phyloP scores from a whole-genome alignment of 1,284 basidiomycete genomes.

The Ceratobasidium sp. region DNA sequence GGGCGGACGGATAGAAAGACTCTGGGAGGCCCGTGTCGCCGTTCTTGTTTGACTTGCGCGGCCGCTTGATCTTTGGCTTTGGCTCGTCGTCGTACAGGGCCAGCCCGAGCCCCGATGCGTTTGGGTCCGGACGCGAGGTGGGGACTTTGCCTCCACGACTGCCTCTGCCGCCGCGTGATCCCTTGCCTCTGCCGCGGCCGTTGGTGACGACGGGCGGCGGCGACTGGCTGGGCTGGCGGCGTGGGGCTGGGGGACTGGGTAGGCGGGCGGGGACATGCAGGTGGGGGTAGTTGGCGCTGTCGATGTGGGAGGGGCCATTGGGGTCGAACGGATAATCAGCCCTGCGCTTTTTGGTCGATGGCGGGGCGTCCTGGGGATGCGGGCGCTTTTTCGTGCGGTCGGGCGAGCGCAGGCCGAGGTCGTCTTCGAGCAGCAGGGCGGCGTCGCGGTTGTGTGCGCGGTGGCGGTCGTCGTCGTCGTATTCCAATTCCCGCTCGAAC shows the following conservation, averaged over 20 bases:
- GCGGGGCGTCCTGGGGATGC: not conserved
- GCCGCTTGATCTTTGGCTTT: constrained; percentile 27
- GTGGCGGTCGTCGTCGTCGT: constrained; percentile 16
- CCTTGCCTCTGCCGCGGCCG: constrained; percentile 12
- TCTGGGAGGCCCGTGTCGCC: constrained; percentile 20
- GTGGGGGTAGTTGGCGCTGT: constrained; percentile 19
- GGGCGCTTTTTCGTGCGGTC: constrained; percentile 32
- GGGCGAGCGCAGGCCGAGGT: constrained; percentile 31
- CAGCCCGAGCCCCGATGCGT: constrained; percentile 5
- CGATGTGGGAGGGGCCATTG: constrained; percentile 14
- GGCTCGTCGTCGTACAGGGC: constrained; percentile 6
- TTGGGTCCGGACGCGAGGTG: not conserved
- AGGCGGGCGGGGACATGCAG: constrained; percentile 24
- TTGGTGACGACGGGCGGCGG: not conserved
- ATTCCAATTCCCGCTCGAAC: not conserved
- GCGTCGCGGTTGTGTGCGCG: constrained; percentile 35
- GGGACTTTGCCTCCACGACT: constrained; percentile 10
- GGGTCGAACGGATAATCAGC: constrained; percentile 16
- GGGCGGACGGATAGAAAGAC: constrained; percentile 6
- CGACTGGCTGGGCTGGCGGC: not conserved
- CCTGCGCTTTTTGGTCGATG: constrained; percentile 21
- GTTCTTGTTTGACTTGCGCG: constrained; percentile 7
- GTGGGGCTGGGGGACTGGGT: not conserved
- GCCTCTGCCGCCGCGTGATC: constrained; percentile 18
- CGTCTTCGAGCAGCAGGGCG: constrained; percentile 33